A percentile compares a stretch with the other conserved stretches of the same genome.
Evolutionary conservation across 2,329 filamentous ascomycete species (phyloP).

Genomic region (Pseudocercospora fuligena): DNA sequence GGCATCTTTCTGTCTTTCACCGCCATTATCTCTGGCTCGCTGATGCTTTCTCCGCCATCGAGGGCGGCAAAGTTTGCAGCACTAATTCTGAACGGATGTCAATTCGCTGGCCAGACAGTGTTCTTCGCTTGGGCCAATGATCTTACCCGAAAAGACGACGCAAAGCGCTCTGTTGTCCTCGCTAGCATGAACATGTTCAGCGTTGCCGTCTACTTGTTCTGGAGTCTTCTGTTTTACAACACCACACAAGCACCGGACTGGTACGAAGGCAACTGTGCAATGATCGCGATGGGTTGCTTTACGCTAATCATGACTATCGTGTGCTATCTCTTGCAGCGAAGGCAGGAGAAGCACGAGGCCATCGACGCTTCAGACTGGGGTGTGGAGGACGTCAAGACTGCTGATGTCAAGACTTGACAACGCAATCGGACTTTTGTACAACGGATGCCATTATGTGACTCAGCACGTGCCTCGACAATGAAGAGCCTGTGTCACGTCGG

Average conservation of each 20-base stretch:
- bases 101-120: constrained; percentile 35
- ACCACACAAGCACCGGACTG: constrained; percentile 35
- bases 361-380: constrained; percentile 10
- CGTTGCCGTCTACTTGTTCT: constrained; percentile 35
- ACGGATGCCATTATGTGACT: not conserved
- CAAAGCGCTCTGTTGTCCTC: constrained; percentile 33
- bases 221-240: constrained; percentile 38
- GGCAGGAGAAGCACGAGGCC: constrained; percentile 31
- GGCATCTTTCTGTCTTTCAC: constrained; percentile 36
- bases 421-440: not conserved
- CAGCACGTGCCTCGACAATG: not conserved
- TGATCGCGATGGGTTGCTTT: constrained; percentile 37
- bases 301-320: constrained; percentile 31
- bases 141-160: constrained; percentile 32
- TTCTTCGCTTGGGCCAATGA: constrained; percentile 38
- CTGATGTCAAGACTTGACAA: not conserved
- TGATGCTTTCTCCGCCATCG: constrained; percentile 31
- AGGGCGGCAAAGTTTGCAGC: constrained; percentile 34
- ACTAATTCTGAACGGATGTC: constrained; percentile 34
- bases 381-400: not conserved
- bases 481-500: not conserved
- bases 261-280: constrained; percentile 34
- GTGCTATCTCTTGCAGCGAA: constrained; percentile 29
- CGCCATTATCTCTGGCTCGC: constrained; percentile 32
- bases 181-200: constrained; percentile 37